These are phyloP conservation scores for Monosporascus sp. DNA, from an alignment of 2,329 filamentous ascomycete genomes.

Conservation along the genomic window DNA sequence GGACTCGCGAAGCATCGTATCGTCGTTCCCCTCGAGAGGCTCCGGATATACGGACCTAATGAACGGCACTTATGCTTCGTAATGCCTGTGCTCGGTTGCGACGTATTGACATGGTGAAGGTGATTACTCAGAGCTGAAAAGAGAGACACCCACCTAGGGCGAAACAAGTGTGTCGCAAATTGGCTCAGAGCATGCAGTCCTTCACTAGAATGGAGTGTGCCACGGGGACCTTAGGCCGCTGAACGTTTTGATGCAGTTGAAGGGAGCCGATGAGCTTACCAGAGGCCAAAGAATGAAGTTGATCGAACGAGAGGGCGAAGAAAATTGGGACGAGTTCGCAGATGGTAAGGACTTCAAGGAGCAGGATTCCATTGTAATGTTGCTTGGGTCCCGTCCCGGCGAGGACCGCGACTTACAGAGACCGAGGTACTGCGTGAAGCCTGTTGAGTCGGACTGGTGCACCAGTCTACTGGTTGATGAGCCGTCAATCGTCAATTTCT, in stretches of 20 bases:
- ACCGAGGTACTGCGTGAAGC: background rate
- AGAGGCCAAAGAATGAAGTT: background rate
- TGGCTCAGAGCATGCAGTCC: background rate
- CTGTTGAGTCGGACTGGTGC: too few relatives aligned
- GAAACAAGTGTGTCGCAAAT: background rate
- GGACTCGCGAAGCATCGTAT: background rate
- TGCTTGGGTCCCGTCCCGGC: too few relatives aligned
- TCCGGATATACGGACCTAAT: background rate
- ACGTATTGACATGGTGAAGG: background rate
- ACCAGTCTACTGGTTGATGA: background rate
- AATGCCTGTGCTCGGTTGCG: background rate
- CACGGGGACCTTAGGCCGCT: background rate
- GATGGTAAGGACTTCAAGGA: too few relatives aligned
- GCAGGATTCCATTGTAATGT: too few relatives aligned
- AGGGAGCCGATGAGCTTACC: background rate
- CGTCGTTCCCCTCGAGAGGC: background rate
- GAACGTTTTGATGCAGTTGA: background rate
- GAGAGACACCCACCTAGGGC: background rate
- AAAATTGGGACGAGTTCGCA: background rate
- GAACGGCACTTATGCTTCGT: background rate
- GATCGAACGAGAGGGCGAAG: background rate
- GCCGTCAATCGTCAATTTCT: background rate
- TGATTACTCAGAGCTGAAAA: background rate
- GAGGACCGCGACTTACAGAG: background rate
- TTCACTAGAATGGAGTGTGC: background rate